These are phyloP conservation scores for Austroboletus niveus DNA, from an alignment of 1,284 basidiomycete genomes.

Conservation along the genomic window DNA sequence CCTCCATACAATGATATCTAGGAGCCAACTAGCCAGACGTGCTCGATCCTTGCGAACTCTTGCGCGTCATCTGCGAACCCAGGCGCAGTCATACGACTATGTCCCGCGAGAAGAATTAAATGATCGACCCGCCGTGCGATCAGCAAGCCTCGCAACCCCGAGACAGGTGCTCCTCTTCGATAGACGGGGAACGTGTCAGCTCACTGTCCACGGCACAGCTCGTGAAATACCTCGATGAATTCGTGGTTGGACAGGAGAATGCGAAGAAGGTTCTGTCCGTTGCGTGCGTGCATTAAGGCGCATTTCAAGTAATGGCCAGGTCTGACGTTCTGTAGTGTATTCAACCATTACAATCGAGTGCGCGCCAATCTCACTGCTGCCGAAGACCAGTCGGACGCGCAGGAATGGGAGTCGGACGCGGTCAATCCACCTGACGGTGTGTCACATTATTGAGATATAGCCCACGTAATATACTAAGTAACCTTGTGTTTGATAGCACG, in stretches of 20 bases:
- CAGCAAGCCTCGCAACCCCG: conserved; percentile 61
- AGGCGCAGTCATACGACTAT: conserved; percentile 42
- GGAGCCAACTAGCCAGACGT: conserved; percentile 19
- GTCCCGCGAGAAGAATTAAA: conserved; percentile 33
- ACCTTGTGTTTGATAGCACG: conserved; percentile 24
- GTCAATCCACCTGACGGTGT: conserved; percentile 34
- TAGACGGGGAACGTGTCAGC: background rate
- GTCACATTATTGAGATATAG: conserved; percentile 10
- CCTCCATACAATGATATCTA: conserved; percentile 16
- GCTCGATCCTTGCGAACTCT: conserved; percentile 22
- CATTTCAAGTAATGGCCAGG: background rate
- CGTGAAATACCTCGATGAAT: conserved; percentile 84
- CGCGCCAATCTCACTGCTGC: conserved; percentile 58
- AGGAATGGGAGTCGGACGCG: conserved; percentile 25
- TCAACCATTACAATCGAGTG: conserved; percentile 88
- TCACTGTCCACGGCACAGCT: conserved; percentile 47
- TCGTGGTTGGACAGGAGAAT: conserved; percentile 88
- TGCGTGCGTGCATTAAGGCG: conserved; percentile 55
- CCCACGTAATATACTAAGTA: background rate
- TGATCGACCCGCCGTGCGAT: conserved; percentile 25
- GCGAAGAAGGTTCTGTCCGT: conserved; percentile 94
- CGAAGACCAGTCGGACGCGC: conserved; percentile 42
- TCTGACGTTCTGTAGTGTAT: conserved; percentile 57
- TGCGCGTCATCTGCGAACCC: conserved; percentile 39
- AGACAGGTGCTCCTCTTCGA: conserved; percentile 50